Conservation (phyloP, 164 flowering plant genomes). For the Chloranthus sessilifolius region DNA sequence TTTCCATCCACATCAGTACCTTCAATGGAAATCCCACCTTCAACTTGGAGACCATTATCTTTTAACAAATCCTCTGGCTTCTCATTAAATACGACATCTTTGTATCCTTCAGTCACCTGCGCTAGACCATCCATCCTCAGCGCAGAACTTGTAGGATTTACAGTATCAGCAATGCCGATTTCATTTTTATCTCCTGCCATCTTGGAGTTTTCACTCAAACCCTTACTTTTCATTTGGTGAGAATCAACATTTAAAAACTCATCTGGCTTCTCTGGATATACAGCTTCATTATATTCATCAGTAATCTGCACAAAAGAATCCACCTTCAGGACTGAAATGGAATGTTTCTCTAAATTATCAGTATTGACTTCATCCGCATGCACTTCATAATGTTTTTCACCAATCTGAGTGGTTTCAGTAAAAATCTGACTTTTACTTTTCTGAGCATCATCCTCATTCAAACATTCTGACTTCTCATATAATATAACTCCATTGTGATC, state of each 20-base stretch:
- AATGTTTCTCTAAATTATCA: conserved; percentile 6
- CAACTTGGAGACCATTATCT: not conserved
- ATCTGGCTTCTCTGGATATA: not conserved
- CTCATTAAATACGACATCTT: not conserved
- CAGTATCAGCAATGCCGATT: not conserved
- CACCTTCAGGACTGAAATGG: conserved; percentile 4
- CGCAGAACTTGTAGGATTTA: not conserved
- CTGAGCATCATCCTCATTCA: conserved; percentile 6
- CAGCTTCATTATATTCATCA: conserved; percentile 18
- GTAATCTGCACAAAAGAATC: conserved; percentile 12
- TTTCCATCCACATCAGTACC: conserved; percentile 9
- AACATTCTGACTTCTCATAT: conserved; percentile 10
- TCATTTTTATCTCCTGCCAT: not conserved
- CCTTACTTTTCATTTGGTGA: not conserved
- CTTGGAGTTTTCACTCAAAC: too few species aligned
- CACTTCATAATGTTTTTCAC: conserved; percentile 16
- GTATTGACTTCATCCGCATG: conserved; percentile 9
- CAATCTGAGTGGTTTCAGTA: conserved; percentile 14
- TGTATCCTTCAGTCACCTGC: conserved; percentile 1
- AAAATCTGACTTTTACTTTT: conserved; percentile 9
- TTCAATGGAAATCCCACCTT: conserved; percentile 1
- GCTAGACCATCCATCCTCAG: not conserved
- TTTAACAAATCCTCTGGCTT: conserved; percentile 3
- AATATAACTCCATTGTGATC: conserved; percentile 5
- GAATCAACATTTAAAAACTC: not conserved